These are phyloP conservation scores for Pestalotiopsis sp. DNA, from an alignment of 2,329 filamentous ascomycete genomes.

Conservation along the genomic window DNA sequence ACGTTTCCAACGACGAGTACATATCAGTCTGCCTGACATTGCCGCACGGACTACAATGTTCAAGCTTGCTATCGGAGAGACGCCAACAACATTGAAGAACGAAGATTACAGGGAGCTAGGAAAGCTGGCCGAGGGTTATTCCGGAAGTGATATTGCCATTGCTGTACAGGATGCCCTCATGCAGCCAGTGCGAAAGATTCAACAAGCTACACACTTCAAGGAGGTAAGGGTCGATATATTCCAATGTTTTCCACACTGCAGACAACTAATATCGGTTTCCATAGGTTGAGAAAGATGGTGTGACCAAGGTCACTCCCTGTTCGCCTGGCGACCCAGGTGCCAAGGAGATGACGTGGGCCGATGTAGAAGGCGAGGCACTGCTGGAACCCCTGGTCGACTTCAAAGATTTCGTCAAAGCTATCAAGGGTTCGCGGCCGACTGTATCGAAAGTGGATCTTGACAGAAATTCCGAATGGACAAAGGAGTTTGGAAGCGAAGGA, in stretches of 20 bases:
- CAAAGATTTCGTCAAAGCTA: slow-evolving; percentile 92
- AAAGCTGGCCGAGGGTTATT: slow-evolving; percentile 87
- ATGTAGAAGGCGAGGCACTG: slow-evolving; percentile 80
- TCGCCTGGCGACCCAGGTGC: slow-evolving; percentile 87
- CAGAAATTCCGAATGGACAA: slow-evolving; percentile 89
- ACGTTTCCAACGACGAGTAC: slow-evolving; percentile 93
- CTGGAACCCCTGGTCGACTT: slow-evolving; percentile 84
- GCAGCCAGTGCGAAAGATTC: slow-evolving; percentile 95
- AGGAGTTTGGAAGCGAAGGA: slow-evolving; percentile 94
- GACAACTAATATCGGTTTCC: background rate
- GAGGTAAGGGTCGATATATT: slow-evolving; percentile 58
- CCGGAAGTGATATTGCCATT: slow-evolving; percentile 93
- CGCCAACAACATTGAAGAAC: slow-evolving; percentile 79
- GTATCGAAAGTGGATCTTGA: slow-evolving; percentile 86
- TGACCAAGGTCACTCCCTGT: slow-evolving; percentile 80
- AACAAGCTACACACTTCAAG: slow-evolving; percentile 98
- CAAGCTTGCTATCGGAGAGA: slow-evolving; percentile 90
- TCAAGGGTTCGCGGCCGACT: slow-evolving; percentile 85
- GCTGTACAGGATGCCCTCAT: slow-evolving; percentile 95
- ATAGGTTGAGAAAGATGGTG: slow-evolving; percentile 71
- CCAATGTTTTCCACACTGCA: background rate
- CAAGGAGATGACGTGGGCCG: slow-evolving; percentile 91
- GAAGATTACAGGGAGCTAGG: slow-evolving; percentile 82
- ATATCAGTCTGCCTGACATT: slow-evolving; percentile 88
- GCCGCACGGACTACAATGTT: slow-evolving; percentile 93